These are phyloP conservation scores for Pisolithus sp. DNA, from an alignment of 768 basidiomycete genomes.

Conservation along the genomic window DNA sequence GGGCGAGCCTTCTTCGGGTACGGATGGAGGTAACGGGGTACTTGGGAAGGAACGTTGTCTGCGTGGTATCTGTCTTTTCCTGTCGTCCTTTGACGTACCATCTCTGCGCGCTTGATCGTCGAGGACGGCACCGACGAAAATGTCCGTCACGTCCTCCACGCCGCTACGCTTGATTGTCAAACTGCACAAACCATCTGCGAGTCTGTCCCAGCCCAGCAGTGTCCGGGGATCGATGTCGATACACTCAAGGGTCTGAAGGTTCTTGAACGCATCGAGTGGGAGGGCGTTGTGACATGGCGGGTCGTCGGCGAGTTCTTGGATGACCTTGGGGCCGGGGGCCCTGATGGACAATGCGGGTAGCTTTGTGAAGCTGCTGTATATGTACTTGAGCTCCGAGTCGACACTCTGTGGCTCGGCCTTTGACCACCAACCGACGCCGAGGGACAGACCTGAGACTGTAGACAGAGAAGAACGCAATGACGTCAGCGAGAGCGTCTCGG, in stretches of 20 bases:
- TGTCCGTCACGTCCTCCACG: conserved; percentile 70
- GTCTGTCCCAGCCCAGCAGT: conserved; percentile 76
- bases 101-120: conserved; percentile 66
- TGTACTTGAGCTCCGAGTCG: conserved; percentile 74
- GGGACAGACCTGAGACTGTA: conserved; percentile 66
- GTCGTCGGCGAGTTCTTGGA: conserved; percentile 64
- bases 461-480: conserved; percentile 76
- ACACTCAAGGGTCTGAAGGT: conserved; percentile 68
- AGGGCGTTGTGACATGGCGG: conserved; percentile 67
- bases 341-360: conserved; percentile 70
- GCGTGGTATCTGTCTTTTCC: conserved; percentile 38
- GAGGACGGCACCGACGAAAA: conserved; percentile 71
- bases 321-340: conserved; percentile 57
- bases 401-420: conserved; percentile 49
- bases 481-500: conserved; percentile 67
- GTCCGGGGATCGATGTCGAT: conserved; percentile 77
- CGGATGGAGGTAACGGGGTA: conserved; percentile 50
- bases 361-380: conserved; percentile 88
- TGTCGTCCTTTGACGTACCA: conserved; percentile 44
- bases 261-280: conserved; percentile 83
- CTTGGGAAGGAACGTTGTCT: conserved; percentile 43
- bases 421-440: conserved; percentile 72
- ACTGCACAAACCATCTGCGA: conserved; percentile 63
- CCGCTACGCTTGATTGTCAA: conserved; percentile 77
- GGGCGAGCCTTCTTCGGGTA: conserved; percentile 37